phyloP scores from a whole-genome alignment of 2,329 filamentous ascomycete genomes.

The Plectosphaerella cucumerina region DNA sequence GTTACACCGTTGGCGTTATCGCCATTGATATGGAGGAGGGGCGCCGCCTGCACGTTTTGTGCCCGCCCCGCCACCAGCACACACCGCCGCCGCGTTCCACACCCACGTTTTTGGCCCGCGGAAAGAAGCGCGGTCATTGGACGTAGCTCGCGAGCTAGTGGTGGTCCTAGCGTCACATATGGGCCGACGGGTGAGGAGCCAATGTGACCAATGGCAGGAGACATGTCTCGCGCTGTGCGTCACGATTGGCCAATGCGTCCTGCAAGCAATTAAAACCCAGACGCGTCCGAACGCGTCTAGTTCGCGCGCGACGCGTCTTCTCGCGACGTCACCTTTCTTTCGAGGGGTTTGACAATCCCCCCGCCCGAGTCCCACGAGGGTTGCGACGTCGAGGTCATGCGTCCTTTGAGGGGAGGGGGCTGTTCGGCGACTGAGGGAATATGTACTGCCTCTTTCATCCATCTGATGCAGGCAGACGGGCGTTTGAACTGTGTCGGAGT shows the following conservation, averaged over 20 bases:
- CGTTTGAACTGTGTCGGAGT: background rate
- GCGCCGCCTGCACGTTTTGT: no score
- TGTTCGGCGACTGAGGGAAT: background rate
- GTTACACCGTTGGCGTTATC: no score
- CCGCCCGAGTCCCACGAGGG: background rate
- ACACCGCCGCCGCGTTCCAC: no score
- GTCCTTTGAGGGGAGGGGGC: background rate
- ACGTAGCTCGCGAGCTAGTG: background rate
- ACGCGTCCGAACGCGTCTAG: background rate
- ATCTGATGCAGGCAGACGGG: background rate
- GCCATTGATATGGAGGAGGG: no score
- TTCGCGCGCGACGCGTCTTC: background rate
- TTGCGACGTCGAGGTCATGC: no score
- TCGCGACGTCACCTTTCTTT: background rate
- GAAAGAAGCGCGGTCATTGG: no score
- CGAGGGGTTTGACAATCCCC: background rate
- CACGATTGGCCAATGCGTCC: background rate
- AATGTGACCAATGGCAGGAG: background rate
- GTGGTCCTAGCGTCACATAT: background rate
- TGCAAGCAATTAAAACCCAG: constrained; percentile 1
- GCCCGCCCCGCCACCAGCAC: no score
- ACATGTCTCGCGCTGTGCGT: background rate
- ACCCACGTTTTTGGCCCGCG: no score
- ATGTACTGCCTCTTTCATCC: no score
- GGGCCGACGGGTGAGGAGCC: background rate